phyloP scores from a whole-genome alignment of 345 rosid species.

The Mercurialis annua region DNA sequence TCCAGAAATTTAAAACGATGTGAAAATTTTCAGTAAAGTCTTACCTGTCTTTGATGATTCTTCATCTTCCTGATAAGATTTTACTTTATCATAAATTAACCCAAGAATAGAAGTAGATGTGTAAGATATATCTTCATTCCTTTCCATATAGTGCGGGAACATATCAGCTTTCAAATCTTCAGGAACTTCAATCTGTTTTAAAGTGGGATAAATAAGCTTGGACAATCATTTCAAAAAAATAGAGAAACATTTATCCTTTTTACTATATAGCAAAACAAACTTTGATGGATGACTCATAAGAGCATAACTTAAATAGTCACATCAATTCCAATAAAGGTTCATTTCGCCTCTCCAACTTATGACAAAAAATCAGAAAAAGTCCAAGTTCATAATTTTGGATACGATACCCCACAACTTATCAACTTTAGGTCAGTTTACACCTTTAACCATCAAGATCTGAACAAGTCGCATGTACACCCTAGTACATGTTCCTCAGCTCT shows the following conservation, averaged over 20 bases:
- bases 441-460: no score
- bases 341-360: no score
- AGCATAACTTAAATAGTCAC: no score
- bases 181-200: constrained; percentile 49
- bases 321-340: no score
- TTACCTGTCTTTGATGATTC: constrained; percentile 37
- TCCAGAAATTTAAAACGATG: not conserved
- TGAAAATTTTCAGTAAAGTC: not conserved
- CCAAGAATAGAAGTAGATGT: constrained; percentile 66
- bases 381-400: no score
- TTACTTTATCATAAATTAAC: constrained; percentile 48
- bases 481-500: no score
- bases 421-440: no score
- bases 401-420: no score
- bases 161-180: constrained; percentile 33
- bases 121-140: constrained; percentile 22
- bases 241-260: no score
- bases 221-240: not conserved
- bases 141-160: constrained; percentile 65
- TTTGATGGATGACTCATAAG: no score
- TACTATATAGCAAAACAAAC: not conserved
- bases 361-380: no score
- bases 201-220: not conserved
- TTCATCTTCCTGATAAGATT: constrained; percentile 24
- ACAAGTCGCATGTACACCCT: no score